phyloP scores from a whole-genome alignment of 306 rosid genomes.

The Castanopsis chinensis region DNA sequence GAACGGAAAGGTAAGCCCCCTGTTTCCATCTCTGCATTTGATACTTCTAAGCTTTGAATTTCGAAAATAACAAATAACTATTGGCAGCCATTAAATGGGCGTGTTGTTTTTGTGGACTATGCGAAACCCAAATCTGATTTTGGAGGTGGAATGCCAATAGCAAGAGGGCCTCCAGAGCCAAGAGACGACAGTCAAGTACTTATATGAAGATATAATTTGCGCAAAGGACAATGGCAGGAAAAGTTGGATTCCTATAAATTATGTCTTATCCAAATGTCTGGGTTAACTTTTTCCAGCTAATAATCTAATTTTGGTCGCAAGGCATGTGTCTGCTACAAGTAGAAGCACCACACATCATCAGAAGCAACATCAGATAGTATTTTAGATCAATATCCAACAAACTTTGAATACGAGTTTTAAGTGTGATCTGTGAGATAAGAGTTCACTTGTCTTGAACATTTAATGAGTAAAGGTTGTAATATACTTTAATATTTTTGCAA shows the following conservation, averaged over 20 bases:
- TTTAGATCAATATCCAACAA: not conserved
- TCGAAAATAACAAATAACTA: conserved; percentile 19
- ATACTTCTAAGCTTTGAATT: not conserved
- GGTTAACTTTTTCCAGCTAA: too few species aligned
- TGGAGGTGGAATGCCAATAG: conserved; percentile 58
- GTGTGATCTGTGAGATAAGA: too few species aligned
- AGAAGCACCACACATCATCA: not conserved
- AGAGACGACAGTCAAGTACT: conserved; percentile 19
- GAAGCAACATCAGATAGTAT: not conserved
- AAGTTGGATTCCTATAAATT: too few species aligned
- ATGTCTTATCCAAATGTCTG: too few species aligned
- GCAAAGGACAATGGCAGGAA: not conserved
- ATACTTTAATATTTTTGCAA: too few species aligned
- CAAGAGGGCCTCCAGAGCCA: conserved; percentile 82
- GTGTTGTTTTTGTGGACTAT: conserved; percentile 76
- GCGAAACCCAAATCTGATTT: conserved; percentile 55
- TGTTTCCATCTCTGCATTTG: not conserved
- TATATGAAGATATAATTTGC: conserved; percentile 2
- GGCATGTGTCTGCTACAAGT: too few species aligned
- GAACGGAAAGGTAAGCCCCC: conserved; percentile 70
- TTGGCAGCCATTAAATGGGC: conserved; percentile 74
- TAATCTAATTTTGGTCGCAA: too few species aligned
- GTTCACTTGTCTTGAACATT: too few species aligned
- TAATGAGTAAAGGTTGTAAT: too few species aligned
- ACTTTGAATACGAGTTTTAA: not conserved